These are phyloP conservation scores for Sporisorium reilianum DNA, from an alignment of 1,284 basidiomycete genomes.

Conservation along the genomic window DNA sequence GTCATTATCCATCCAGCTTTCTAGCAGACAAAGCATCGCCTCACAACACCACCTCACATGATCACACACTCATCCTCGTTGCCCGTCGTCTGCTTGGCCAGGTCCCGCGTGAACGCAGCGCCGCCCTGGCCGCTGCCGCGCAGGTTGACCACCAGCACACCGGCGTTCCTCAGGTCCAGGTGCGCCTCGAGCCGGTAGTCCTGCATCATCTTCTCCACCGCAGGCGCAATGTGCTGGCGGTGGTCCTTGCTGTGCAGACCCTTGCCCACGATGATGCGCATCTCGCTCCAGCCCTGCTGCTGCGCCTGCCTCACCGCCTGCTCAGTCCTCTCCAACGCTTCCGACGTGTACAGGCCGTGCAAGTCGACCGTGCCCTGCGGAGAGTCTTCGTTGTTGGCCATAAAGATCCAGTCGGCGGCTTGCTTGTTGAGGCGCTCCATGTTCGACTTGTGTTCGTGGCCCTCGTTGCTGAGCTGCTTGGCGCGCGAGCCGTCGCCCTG, in stretches of 20 bases:
- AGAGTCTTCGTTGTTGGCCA: conserved; percentile 64
- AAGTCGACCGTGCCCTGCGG: conserved; percentile 73
- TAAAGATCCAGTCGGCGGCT: conserved; percentile 90
- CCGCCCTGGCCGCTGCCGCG: conserved; percentile 70
- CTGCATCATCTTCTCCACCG: conserved; percentile 86
- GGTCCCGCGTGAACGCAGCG: conserved; percentile 60
- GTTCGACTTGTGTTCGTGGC: conserved; percentile 81
- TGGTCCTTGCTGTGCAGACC: conserved; percentile 86
- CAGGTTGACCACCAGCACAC: conserved; percentile 88
- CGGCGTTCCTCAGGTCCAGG: conserved; percentile 84
- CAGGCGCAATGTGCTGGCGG: conserved; percentile 90
- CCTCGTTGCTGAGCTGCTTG: conserved; percentile 85
- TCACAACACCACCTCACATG: conserved; percentile 18
- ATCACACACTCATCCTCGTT: conserved; percentile 59
- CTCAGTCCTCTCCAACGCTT: conserved; percentile 72
- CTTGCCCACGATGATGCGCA: conserved; percentile 87
- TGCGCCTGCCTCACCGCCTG: conserved; percentile 79
- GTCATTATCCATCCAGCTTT: no score
- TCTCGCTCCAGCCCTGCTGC: conserved; percentile 75
- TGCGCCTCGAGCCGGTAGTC: conserved; percentile 83
- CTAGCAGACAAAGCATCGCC: not conserved
- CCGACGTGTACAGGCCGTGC: conserved; percentile 92
- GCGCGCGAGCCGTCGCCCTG: conserved; percentile 81
- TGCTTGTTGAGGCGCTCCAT: conserved; percentile 86
- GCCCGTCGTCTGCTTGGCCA: conserved; percentile 61